These are phyloP conservation scores for Phaeolepiota aurea DNA, from an alignment of 768 basidiomycete species.

Conservation along the genomic window DNA sequence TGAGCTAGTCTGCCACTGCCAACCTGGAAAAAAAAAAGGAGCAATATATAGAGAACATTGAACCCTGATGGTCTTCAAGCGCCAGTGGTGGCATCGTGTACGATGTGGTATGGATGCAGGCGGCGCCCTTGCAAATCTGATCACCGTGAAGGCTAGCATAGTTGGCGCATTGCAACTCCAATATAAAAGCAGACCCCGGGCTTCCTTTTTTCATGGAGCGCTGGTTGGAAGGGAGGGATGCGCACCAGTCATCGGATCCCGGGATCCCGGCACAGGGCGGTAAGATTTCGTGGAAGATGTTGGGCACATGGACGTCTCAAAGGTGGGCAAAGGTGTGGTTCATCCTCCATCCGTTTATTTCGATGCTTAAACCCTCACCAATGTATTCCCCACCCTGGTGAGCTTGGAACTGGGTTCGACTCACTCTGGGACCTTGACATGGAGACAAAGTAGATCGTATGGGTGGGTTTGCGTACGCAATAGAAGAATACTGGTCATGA, in stretches of 20 bases:
- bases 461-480: no score
- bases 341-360: no score
- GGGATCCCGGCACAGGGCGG: slow-evolving; percentile 37
- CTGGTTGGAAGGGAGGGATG: slow-evolving; percentile 18
- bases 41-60: slow-evolving; percentile 4
- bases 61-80: background rate
- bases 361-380: no score
- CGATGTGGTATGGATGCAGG: slow-evolving; percentile 46
- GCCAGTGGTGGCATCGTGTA: slow-evolving; percentile 11
- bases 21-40: no score
- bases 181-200: slow-evolving; percentile 23
- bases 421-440: no score
- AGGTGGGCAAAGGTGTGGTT: slow-evolving; percentile 23
- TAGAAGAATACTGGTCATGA: no score
- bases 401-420: no score
- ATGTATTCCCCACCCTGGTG: no score
- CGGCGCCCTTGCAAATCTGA: slow-evolving; percentile 34
- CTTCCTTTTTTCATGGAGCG: slow-evolving; percentile 4
- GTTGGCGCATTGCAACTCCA: slow-evolving; percentile 32
- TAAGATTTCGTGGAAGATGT: slow-evolving; percentile 10
- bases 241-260: slow-evolving; percentile 39
- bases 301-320: slow-evolving; percentile 6
- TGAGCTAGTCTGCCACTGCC: no score
- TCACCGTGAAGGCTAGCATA: slow-evolving; percentile 30
- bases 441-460: no score